Evolutionary conservation across 805 yeast genomes (phyloP).

Genomic region (Zygotorulaspora danielsina): DNA sequence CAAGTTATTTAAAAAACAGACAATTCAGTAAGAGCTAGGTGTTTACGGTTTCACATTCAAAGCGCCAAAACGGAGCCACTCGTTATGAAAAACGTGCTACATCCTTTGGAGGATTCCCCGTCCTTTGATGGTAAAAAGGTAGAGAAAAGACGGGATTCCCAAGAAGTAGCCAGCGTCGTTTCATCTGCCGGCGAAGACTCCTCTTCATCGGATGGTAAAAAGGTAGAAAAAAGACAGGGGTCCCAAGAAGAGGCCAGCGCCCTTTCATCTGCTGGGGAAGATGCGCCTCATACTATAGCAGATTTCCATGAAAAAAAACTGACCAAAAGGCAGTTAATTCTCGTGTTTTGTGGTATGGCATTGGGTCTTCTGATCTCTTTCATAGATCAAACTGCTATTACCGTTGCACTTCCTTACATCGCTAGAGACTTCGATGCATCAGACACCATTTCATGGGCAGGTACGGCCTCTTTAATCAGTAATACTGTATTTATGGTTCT

Average conservation of each 20-base stretch:
- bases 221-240: background rate
- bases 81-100: too few species aligned
- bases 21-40: too few species aligned
- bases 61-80: too few species aligned
- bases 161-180: too few species aligned
- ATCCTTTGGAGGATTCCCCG: too few species aligned
- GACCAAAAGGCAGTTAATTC: background rate
- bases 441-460: conserved; percentile 1
- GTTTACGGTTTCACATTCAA: too few species aligned
- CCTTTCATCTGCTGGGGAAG: background rate
- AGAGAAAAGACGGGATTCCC: too few species aligned
- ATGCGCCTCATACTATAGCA: background rate
- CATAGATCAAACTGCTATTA: background rate
- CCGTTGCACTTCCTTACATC: conserved; percentile 1
- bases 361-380: background rate
- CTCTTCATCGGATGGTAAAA: too few species aligned
- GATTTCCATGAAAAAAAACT: background rate
- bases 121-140: too few species aligned
- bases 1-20: too few species aligned
- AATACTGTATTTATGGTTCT: background rate
- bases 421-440: background rate
- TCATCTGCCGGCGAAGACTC: too few species aligned
- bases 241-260: background rate
- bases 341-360: background rate
- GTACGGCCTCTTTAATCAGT: background rate